phyloP scores from a whole-genome alignment of 768 basidiomycete species.

The Floccularia luteovirens region DNA sequence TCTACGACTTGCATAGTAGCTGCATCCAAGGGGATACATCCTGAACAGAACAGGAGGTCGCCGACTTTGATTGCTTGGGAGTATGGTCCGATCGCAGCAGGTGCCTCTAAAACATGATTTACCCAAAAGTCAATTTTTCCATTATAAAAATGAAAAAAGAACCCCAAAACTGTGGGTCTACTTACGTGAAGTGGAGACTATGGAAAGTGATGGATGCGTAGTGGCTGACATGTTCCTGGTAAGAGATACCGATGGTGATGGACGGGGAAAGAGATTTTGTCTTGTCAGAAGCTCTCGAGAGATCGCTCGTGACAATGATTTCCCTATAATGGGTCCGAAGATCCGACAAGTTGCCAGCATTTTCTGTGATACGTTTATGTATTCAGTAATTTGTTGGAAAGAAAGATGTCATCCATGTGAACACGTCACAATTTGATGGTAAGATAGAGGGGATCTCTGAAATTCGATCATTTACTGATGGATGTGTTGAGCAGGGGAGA shows the following conservation, averaged over 20 bases:
- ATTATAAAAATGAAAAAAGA: not conserved
- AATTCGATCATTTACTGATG: too few species aligned
- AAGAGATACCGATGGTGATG: not conserved
- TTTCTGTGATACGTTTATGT: too few species aligned
- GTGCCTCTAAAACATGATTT: conserved; percentile 62
- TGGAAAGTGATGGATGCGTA: conserved; percentile 29
- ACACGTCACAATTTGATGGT: too few species aligned
- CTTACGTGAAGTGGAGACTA: conserved; percentile 35
- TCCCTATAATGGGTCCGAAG: too few species aligned
- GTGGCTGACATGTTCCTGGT: conserved; percentile 22
- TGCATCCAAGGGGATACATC: conserved; percentile 82
- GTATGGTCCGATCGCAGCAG: conserved; percentile 82
- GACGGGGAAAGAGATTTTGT: not conserved
- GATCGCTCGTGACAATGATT: too few species aligned
- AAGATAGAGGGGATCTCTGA: too few species aligned
- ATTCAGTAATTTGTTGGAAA: too few species aligned
- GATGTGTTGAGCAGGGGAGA: too few species aligned
- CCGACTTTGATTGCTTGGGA: conserved; percentile 81
- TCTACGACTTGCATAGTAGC: conserved; percentile 59
- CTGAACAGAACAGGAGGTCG: conserved; percentile 83
- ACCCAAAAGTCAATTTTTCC: too few species aligned
- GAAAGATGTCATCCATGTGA: too few species aligned
- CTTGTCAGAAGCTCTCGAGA: too few species aligned
- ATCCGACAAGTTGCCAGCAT: too few species aligned
- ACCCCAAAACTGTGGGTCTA: conserved; percentile 3